These are phyloP conservation scores for Leccinum griseonigrum DNA, from an alignment of 1,284 basidiomycete species.

Conservation along the genomic window DNA sequence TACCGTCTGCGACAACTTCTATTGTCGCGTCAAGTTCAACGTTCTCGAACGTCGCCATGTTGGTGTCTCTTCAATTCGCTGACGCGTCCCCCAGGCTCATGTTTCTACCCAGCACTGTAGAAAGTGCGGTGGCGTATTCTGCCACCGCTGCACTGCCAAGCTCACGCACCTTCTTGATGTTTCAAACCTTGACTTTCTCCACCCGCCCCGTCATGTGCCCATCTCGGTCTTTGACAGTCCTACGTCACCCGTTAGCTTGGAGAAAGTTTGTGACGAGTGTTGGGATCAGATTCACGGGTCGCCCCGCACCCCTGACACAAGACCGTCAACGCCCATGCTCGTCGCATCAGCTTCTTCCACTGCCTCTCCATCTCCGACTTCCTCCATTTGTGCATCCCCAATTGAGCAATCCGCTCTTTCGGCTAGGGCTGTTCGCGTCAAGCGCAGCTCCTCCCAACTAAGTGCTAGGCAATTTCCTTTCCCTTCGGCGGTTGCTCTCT, in stretches of 20 bases:
- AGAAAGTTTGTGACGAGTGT: constrained; percentile 71
- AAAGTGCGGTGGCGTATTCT: constrained; percentile 78
- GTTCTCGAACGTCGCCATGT: constrained; percentile 72
- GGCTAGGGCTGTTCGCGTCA: constrained; percentile 21
- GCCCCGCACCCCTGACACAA: constrained; percentile 43
- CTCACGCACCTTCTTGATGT: constrained; percentile 63
- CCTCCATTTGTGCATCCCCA: constrained; percentile 37
- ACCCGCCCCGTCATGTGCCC: constrained; percentile 64
- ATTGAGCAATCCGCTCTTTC: constrained; percentile 28
- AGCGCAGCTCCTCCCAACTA: constrained; percentile 33
- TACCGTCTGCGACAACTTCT: constrained; percentile 65
- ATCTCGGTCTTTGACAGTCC: constrained; percentile 55
- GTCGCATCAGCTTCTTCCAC: constrained; percentile 32
- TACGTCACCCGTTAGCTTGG: constrained; percentile 46
- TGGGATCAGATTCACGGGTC: constrained; percentile 66
- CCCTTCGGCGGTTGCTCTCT: constrained; percentile 34
- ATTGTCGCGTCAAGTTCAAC: constrained; percentile 60
- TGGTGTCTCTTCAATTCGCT: constrained; percentile 29
- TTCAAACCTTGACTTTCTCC: constrained; percentile 61
- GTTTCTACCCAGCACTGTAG: constrained; percentile 58
- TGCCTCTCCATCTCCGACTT: constrained; percentile 33
- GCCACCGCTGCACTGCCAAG: constrained; percentile 54
- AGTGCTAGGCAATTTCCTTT: constrained; percentile 32
- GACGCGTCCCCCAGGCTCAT: constrained; percentile 20
- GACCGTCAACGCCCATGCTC: constrained; percentile 31